Percentiles rank a stretch among this genome's conserved stretches.
Evolutionary conservation across 2,329 filamentous ascomycete species (phyloP).

Genomic region (Alternaria viburni): DNA sequence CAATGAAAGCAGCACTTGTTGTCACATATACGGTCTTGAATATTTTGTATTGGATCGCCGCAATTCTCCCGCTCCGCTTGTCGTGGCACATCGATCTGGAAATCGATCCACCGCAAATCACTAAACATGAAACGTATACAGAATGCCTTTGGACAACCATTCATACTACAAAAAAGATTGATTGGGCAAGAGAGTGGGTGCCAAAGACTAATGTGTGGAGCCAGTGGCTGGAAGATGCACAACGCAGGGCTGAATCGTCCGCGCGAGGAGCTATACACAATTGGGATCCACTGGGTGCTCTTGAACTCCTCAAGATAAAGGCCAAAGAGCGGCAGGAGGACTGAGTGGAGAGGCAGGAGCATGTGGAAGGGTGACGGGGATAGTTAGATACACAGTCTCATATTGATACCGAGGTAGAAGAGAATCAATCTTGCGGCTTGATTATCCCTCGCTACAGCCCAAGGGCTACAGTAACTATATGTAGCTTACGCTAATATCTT

Average conservation of each 20-base stretch:
- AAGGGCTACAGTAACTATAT: background rate
- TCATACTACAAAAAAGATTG: background rate
- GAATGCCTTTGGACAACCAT: background rate
- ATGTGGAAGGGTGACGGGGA: too few species aligned
- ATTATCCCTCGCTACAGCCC: background rate
- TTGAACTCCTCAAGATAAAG: too few species aligned
- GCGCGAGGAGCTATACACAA: too few species aligned
- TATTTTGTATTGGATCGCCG: background rate
- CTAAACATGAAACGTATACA: too few species aligned
- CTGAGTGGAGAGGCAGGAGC: too few species aligned
- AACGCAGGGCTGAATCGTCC: too few species aligned
- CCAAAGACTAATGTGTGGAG: background rate
- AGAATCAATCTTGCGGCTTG: background rate
- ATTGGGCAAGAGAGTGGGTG: background rate
- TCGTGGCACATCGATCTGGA: background rate
- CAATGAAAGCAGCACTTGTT: conserved; percentile 2
- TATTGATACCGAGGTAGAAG: too few species aligned
- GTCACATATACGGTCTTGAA: background rate
- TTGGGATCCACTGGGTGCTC: too few species aligned
- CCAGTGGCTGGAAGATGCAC: background rate
- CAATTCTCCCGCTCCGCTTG: background rate
- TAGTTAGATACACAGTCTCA: too few species aligned
- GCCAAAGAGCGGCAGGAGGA: too few species aligned
- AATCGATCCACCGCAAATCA: background rate
- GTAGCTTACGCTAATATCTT: background rate